Evolutionary conservation across 495 filamentous ascomycete species (phyloP).

Genomic region (Ascobolus immersus): DNA sequence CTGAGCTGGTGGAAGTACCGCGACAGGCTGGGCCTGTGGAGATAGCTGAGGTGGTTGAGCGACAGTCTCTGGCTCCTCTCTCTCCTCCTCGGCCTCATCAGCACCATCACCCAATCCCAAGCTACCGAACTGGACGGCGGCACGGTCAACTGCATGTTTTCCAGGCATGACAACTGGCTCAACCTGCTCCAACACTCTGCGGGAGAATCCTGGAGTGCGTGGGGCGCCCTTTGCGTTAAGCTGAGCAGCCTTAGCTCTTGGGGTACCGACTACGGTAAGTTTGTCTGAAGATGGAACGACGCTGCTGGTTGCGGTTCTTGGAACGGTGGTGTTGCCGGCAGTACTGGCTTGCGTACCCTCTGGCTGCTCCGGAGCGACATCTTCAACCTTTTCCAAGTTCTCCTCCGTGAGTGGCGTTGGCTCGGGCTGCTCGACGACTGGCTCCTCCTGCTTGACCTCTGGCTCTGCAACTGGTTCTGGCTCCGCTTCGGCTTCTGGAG

Average conservation of each 20-base stretch:
- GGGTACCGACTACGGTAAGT: slow-evolving; percentile 31
- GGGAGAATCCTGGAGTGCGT: slow-evolving; percentile 50
- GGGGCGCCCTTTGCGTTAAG: slow-evolving; percentile 30
- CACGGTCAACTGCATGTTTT: slow-evolving; percentile 82
- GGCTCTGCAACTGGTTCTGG: slow-evolving; percentile 15
- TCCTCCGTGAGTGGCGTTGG: slow-evolving; percentile 41
- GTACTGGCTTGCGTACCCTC: slow-evolving; percentile 80
- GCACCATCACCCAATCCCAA: slow-evolving; percentile 84
- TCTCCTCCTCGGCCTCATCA: slow-evolving; percentile 82
- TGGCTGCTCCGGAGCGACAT: slow-evolving; percentile 44
- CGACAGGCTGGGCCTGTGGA: slow-evolving; percentile 64
- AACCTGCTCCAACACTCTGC: slow-evolving; percentile 72
- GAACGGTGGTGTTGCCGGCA: slow-evolving; percentile 55
- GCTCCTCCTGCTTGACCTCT: slow-evolving; percentile 10
- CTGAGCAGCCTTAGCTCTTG: slow-evolving; percentile 33
- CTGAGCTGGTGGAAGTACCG: slow-evolving; percentile 59
- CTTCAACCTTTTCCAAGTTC: slow-evolving; percentile 72
- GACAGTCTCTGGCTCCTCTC: slow-evolving; percentile 82
- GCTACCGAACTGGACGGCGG: slow-evolving; percentile 92
- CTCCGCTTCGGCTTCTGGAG: slow-evolving; percentile 12
- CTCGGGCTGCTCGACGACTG: slow-evolving; percentile 9
- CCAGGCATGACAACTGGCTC: slow-evolving; percentile 96
- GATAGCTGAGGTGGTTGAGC: slow-evolving; percentile 87
- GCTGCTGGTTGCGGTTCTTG: slow-evolving; percentile 29
- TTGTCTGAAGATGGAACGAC: slow-evolving; percentile 27